Base-by-base conservation (phyloP, 192 early-diverging fungal species). In the Backusella morwellensis region DNA sequence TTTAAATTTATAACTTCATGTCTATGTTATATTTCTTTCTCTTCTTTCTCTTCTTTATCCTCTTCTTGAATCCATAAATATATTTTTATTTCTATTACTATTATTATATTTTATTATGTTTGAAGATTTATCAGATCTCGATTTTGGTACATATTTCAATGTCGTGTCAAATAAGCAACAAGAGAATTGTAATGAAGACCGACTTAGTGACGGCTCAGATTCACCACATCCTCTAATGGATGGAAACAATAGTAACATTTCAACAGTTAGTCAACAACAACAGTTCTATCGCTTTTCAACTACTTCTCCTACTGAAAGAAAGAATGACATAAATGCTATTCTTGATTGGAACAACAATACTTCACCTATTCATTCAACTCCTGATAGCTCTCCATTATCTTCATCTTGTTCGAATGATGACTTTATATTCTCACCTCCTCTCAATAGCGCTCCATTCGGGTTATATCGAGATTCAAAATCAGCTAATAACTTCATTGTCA, bases 101-200 rank as follows among this genome's bases (percentile, higher is more conserved):
- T 66, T 4, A 26, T 29, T 12, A 66, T 35, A 14, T 32, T 32
- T 3, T 32, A 44, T 23, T 29, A 70, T 72, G 70, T 44, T 72
- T 44, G 40, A 72, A 34, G 70, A 72, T 29, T 50, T 75, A 75
- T 38, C 73, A 38, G 74, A 68, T 19, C 32, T 68, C 66, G 74
- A 68, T 42, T 75, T 75, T 47, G 74, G 67, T 68, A 35, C 66
- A 32, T 75, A 75, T 47, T 67, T 68, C 17, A 42, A 75, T 44
- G 74, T 75, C 19, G 19, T 40, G 9, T 75, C 74, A 47, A 68
- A 29, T 36, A 38, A 66, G 38, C 70, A 73, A 34, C 47, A 72
- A 54, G 23, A 42, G 3, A 50, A 42, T 29, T 56, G 59, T 23
- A 56, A 74, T 40, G 54, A 66, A 66, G 73, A 74, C 4, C 52